Base-by-base conservation (phyloP, 768 basidiomycete species). In the Coprinopsis strossmayeri region DNA sequence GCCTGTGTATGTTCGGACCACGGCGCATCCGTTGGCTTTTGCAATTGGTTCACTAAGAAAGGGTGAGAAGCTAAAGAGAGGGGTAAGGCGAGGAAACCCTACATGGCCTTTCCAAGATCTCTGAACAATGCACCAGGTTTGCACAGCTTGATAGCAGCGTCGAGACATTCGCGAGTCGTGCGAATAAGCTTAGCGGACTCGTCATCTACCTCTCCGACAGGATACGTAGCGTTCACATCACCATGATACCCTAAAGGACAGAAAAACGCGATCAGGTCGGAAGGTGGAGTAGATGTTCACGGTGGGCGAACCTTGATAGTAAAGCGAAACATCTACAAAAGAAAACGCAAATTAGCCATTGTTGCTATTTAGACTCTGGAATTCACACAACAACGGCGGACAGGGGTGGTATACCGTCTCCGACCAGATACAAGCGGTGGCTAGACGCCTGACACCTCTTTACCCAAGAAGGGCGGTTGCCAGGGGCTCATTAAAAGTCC, bases 181-280 rank as follows among this genome's bases (percentile, higher is more conserved):
- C 74, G 78, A 53, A 99, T 88, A 41, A 99, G 73, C 54, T 84
- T 87, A 58, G 77, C 70, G 15, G 90, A 84, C 34, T 92, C 87
- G 21, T 89, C 86, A 61, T 92, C 87, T 46, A 93, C 78, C 52
- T 78, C 72, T 34, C 90, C 91, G 40, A 94, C 91, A 3, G 94
- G 87, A 63, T 95, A 95, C 20, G 91, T 95, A 49, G 78, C 93
- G 62, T 96, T 95, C 37, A 95, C 70, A 68, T 99, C 96, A 17
- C 80, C 85, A 67, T 99, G 96, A 68, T 79, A 91, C 21, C 94
- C 92, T 87, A 54, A 12, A 39, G 4, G 9, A 42, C 9, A 9
- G 24, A 26, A 34, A 49, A 34, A 11, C 34, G 23, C 5, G 24
- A 34, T 43, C 20, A 26, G 41, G 25, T 48, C 28, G 26, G 24